Percentiles rank a stretch among this genome's conserved stretches.
Evolutionary conservation across 805 yeast genomes (phyloP).

Genomic region (Candida caryicola): DNA sequence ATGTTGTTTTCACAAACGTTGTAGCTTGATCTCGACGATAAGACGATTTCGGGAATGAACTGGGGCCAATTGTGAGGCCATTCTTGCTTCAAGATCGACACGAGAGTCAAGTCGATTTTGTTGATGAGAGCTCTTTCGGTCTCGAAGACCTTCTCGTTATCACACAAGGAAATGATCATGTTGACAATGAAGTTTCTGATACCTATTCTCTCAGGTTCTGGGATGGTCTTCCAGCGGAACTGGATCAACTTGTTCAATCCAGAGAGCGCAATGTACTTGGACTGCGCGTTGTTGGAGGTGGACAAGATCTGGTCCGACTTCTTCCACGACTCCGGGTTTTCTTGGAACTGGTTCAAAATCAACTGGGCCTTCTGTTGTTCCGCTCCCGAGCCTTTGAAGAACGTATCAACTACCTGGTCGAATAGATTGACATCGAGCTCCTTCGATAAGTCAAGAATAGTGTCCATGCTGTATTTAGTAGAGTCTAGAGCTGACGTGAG

Average conservation of each 20-base stretch:
- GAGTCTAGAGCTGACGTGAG: no score
- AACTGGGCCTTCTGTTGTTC: conserved; percentile 71
- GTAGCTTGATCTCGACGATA: conserved; percentile 76
- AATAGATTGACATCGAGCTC: conserved; percentile 77
- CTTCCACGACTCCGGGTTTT: conserved; percentile 94
- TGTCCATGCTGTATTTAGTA: conserved; percentile 69
- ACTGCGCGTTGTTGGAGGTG: conserved; percentile 72
- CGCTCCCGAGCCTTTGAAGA: conserved; percentile 73
- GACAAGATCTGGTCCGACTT: conserved; percentile 87
- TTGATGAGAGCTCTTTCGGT: conserved; percentile 79
- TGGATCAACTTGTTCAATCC: conserved; percentile 86
- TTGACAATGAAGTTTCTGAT: conserved; percentile 91
- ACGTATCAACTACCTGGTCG: conserved; percentile 81
- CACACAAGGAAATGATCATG: conserved; percentile 90
- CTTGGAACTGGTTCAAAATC: conserved; percentile 78
- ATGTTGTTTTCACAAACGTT: conserved; percentile 97
- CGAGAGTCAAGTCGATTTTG: conserved; percentile 91
- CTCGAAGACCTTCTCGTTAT: conserved; percentile 69
- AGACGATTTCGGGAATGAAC: conserved; percentile 89
- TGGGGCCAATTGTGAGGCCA: conserved; percentile 99
- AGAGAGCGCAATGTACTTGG: conserved; percentile 88
- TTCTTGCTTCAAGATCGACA: conserved; percentile 92
- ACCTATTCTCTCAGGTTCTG: conserved; percentile 84
- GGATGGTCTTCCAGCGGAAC: conserved; percentile 91
- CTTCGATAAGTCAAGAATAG: conserved; percentile 78